Percentiles rank a stretch among this genome's conserved stretches.
Evolutionary conservation across 2,329 filamentous ascomycete genomes (phyloP).

Genomic region (Penicillium sp.): DNA sequence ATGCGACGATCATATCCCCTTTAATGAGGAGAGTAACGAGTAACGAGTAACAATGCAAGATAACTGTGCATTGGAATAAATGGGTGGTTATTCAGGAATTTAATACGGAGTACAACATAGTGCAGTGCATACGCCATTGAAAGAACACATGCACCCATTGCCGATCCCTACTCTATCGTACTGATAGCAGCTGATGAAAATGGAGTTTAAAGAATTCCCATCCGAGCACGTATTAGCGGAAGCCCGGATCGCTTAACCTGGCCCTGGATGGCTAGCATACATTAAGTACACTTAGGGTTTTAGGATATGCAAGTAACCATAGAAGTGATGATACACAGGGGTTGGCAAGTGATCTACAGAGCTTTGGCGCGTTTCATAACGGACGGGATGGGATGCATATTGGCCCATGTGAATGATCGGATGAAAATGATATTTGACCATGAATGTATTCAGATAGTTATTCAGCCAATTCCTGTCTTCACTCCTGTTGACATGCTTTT

Average conservation of each 20-base stretch:
- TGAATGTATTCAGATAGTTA: not conserved
- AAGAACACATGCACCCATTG: not conserved
- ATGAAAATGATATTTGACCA: not conserved
- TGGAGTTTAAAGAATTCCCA: not conserved
- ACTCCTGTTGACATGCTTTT: not conserved
- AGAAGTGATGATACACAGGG: not conserved
- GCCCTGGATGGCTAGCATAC: not conserved
- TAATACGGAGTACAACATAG: not conserved
- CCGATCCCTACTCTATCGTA: slow-evolving; percentile 7
- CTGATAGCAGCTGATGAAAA: not conserved
- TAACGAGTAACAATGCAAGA: too few relatives aligned
- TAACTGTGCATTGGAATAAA: too few relatives aligned
- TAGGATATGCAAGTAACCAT: slow-evolving; percentile 1
- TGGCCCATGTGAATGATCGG: slow-evolving; percentile 20
- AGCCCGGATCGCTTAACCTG: not conserved
- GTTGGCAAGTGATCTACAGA: slow-evolving; percentile 19
- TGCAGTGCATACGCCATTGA: not conserved
- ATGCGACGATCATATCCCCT: not conserved
- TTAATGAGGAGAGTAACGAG: not conserved
- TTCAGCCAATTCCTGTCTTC: too few relatives aligned
- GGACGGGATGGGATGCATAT: slow-evolving; percentile 19
- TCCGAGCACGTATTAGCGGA: not conserved
- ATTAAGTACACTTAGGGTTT: not conserved
- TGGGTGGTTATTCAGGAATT: not conserved
- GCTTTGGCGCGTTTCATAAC: slow-evolving; percentile 22